Evolutionary conservation across 176 grass and related monocot species (phyloP).

Genomic region (Aegilops speltoides): DNA sequence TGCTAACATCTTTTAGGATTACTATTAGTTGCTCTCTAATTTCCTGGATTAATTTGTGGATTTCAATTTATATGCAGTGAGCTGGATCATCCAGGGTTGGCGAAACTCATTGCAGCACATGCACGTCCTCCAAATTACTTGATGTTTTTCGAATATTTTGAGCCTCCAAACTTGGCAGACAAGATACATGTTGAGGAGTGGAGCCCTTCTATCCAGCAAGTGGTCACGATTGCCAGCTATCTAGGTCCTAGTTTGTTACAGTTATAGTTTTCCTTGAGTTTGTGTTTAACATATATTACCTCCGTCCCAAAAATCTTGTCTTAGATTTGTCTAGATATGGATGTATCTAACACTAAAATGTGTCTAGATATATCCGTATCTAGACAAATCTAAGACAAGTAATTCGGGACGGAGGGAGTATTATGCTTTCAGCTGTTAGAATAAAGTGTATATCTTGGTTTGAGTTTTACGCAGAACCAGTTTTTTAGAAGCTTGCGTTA

Average conservation of each 20-base stretch:
- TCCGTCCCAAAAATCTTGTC: too few species aligned
- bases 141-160: conserved; percentile 86
- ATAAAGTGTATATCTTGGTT: neutral
- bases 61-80: conserved; percentile 47
- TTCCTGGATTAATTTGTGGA: neutral
- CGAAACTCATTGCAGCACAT: conserved; percentile 74
- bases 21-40: neutral
- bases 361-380: too few species aligned
- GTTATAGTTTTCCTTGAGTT: neutral
- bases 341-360: too few species aligned
- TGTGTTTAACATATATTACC: neutral
- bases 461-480: neutral
- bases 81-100: conserved; percentile 78
- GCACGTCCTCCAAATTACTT: conserved; percentile 86
- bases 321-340: too few species aligned
- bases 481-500: neutral
- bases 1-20: neutral
- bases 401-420: too few species aligned
- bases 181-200: conserved; percentile 89
- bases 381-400: too few species aligned
- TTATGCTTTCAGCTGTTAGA: conserved; percentile 16
- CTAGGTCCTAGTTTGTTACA: conserved; percentile 51
- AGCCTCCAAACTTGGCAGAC: conserved; percentile 79
- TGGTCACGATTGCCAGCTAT: conserved; percentile 66
- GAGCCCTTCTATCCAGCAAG: conserved; percentile 62